Percentiles rank a stretch among this genome's conserved stretches.
Conservation (phyloP, 2,329 filamentous ascomycete genomes). For the Hawksworthiomyces lignivorus region DNA sequence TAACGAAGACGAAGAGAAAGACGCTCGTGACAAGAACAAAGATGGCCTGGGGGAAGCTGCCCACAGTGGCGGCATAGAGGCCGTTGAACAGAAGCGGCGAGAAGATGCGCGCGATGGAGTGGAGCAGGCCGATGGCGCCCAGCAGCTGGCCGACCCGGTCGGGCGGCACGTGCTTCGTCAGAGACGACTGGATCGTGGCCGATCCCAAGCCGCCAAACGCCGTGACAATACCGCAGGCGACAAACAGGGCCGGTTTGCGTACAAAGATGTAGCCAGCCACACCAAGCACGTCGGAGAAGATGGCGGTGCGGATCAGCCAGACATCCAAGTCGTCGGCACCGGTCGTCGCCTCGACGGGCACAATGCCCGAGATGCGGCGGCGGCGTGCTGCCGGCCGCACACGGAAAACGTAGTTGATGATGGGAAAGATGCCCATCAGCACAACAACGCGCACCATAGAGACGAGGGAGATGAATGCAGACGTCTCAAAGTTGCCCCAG, state of each 20-base stretch:
- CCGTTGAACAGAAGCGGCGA: conserved; percentile 78
- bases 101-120: conserved; percentile 71
- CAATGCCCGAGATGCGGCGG: conserved; percentile 29
- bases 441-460: conserved; percentile 69
- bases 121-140: conserved; percentile 77
- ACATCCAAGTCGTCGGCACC: conserved; percentile 77
- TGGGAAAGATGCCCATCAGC: conserved; percentile 67
- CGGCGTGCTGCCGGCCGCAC: conserved; percentile 38
- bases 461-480: conserved; percentile 71
- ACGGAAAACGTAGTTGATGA: conserved; percentile 69
- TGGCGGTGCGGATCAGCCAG: conserved; percentile 63
- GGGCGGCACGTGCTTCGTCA: conserved; percentile 85
- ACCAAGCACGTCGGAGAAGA: conserved; percentile 70
- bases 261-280: conserved; percentile 67
- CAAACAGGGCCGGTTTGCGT: conserved; percentile 55
- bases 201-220: conserved; percentile 77
- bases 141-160: conserved; percentile 80
- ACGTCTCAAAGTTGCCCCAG: conserved; percentile 77
- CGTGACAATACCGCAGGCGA: conserved; percentile 63
- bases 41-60: conserved; percentile 68
- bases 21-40: conserved; percentile 66
- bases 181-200: conserved; percentile 72
- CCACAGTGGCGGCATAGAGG: conserved; percentile 76
- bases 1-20: conserved; percentile 58
- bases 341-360: conserved; percentile 41